Conservation (phyloP, 2,329 filamentous ascomycete species). For the Alternaria sp. region DNA sequence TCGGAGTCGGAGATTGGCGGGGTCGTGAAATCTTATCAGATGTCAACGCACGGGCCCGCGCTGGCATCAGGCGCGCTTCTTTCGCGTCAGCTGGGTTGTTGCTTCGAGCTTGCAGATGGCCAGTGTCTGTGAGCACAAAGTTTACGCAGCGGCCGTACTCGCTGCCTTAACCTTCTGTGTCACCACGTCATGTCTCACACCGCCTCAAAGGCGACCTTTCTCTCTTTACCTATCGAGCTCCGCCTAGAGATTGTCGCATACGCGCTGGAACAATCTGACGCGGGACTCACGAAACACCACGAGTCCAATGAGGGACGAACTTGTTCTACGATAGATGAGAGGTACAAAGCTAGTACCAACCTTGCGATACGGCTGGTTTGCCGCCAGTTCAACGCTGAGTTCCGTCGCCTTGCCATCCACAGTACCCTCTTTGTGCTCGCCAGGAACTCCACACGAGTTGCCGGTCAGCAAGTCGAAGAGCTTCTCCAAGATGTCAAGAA, state of each 20-base stretch:
- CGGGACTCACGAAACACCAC: constrained; percentile 27
- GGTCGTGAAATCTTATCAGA: constrained; percentile 33
- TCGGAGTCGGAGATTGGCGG: constrained; percentile 24
- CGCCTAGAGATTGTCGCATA: constrained; percentile 41
- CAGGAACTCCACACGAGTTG: neutral
- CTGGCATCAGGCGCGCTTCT: neutral
- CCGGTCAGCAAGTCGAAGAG: constrained; percentile 30
- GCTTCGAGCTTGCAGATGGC: neutral
- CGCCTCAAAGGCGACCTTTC: constrained; percentile 13
- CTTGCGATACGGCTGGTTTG: constrained; percentile 48
- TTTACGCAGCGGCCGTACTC: neutral
- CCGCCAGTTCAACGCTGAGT: constrained; percentile 47
- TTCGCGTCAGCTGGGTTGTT: neutral
- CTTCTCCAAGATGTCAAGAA: constrained; percentile 37
- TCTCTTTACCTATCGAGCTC: constrained; percentile 47
- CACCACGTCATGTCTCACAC: neutral
- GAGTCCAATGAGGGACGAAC: neutral
- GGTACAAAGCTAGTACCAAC: constrained; percentile 19
- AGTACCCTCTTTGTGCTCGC: constrained; percentile 45
- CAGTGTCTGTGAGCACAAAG: neutral
- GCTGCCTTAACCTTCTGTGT: neutral
- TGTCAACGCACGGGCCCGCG: constrained; percentile 10
- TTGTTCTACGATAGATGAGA: neutral
- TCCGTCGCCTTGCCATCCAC: constrained; percentile 42
- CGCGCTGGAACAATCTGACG: constrained; percentile 27